Percentiles rank a stretch among this genome's conserved stretches.
Evolutionary conservation across 257 asterid genomes (phyloP).

Genomic region (Nicotiana knightiana): DNA sequence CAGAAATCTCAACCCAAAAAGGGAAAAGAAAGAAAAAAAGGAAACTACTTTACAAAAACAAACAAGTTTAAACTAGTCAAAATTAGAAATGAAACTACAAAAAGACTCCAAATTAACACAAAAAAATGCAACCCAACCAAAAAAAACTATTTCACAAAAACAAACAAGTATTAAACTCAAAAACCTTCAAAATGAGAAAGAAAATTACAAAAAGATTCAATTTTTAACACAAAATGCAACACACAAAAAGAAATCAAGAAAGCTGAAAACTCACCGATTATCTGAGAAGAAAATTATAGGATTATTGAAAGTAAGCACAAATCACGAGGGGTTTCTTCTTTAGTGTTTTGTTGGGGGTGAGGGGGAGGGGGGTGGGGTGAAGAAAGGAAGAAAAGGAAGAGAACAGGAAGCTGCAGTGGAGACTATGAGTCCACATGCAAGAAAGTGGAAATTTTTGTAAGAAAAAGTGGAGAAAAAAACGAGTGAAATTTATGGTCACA

Average conservation of each 20-base stretch:
- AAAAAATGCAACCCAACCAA: neutral
- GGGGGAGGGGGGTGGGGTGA: neutral
- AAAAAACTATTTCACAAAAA: neutral
- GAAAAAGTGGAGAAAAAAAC: slow-evolving; percentile 39
- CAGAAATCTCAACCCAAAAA: neutral
- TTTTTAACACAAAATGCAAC: neutral
- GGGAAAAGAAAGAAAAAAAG: neutral
- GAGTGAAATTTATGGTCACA: slow-evolving; percentile 49
- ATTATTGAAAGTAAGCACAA: slow-evolving; percentile 31
- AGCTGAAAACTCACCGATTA: slow-evolving; percentile 23
- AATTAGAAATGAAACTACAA: neutral
- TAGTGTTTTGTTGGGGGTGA: neutral
- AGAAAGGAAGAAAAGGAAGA: slow-evolving; percentile 9
- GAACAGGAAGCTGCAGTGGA: slow-evolving; percentile 26
- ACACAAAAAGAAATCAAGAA: neutral
- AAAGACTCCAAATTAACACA: neutral
- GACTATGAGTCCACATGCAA: slow-evolving; percentile 40
- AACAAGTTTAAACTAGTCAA: neutral
- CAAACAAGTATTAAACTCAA: neutral
- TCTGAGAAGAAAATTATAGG: neutral
- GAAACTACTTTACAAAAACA: neutral
- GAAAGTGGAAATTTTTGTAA: slow-evolving; percentile 23
- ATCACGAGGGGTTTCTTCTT: slow-evolving; percentile 21
- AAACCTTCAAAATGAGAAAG: neutral
- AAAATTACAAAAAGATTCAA: neutral